These are phyloP conservation scores for Xylaria sp. DNA, from an alignment of 2,329 filamentous ascomycete species.

Conservation along the genomic window DNA sequence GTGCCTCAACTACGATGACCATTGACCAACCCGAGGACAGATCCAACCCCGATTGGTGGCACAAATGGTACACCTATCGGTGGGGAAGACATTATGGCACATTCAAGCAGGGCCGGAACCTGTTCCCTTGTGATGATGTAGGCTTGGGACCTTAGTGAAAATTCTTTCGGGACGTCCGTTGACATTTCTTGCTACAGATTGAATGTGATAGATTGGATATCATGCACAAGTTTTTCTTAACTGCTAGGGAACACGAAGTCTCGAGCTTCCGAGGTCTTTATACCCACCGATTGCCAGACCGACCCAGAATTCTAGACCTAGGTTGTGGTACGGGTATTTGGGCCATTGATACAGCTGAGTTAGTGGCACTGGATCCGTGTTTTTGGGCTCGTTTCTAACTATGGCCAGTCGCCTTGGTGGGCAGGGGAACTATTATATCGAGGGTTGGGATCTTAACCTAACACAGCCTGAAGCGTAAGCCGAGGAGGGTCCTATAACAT, in stretches of 20 bases:
- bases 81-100: constrained; percentile 69
- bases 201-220: constrained; percentile 85
- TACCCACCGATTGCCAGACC: constrained; percentile 52
- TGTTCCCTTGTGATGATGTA: constrained; percentile 82
- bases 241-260: constrained; percentile 64
- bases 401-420: constrained; percentile 41
- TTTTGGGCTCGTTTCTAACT: constrained; percentile 24
- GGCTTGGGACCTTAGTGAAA: constrained; percentile 40
- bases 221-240: constrained; percentile 79
- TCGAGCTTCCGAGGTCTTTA: constrained; percentile 43
- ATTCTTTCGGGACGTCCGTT: constrained; percentile 2
- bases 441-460: constrained; percentile 54
- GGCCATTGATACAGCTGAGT: constrained; percentile 87
- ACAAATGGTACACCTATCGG: constrained; percentile 62
- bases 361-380: constrained; percentile 50
- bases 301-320: constrained; percentile 68
- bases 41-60: constrained; percentile 31
- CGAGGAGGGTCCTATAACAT: background rate
- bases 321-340: constrained; percentile 93
- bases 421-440: constrained; percentile 43
- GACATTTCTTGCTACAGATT: constrained; percentile 55
- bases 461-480: constrained; percentile 53
- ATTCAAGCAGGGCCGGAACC: constrained; percentile 75
- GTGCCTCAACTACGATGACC: constrained; percentile 30
- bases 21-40: constrained; percentile 25